Percentiles rank a stretch among this genome's conserved stretches.
These are phyloP conservation scores for Amylocarpus encephaloides DNA, from an alignment of 2,329 filamentous ascomycete genomes.

Conservation along the genomic window DNA sequence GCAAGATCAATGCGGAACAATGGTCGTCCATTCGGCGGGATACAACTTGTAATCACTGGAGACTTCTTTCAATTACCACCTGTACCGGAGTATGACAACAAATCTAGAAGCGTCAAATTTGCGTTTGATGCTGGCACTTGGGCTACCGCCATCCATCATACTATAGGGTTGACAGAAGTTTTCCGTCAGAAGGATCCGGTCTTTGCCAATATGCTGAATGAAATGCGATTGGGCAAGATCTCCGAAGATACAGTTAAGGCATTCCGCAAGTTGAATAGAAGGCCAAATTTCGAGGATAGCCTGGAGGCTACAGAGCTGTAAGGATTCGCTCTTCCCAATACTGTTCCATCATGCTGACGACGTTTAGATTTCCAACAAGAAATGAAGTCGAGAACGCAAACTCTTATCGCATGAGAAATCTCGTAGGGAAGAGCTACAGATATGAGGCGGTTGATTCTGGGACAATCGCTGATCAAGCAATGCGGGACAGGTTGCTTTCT, in stretches of 20 bases:
- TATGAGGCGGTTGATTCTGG: constrained; percentile 75
- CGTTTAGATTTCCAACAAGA: constrained; percentile 70
- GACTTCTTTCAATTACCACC: constrained; percentile 98
- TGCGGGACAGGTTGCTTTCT: constrained; percentile 69
- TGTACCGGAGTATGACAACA: constrained; percentile 65
- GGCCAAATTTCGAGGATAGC: constrained; percentile 65
- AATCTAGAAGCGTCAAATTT: constrained; percentile 67
- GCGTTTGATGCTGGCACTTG: constrained; percentile 90
- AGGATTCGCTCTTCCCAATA: constrained; percentile 23
- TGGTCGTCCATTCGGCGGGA: constrained; percentile 87
- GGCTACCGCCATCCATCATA: constrained; percentile 89
- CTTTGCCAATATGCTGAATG: constrained; percentile 93
- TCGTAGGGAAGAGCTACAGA: constrained; percentile 60
- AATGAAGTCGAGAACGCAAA: constrained; percentile 87
- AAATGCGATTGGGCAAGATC: constrained; percentile 87
- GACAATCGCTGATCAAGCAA: constrained; percentile 53
- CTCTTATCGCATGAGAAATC: constrained; percentile 59
- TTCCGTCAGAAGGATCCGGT: constrained; percentile 90
- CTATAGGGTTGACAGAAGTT: constrained; percentile 88
- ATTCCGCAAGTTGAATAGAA: constrained; percentile 68
- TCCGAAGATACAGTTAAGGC: constrained; percentile 66
- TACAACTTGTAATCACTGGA: constrained; percentile 90
- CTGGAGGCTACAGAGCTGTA: constrained; percentile 80
- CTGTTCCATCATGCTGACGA: constrained; percentile 18
- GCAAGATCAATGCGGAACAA: constrained; percentile 84